A percentile compares a stretch with the other conserved stretches of the same genome.
Evolutionary conservation across 2,329 filamentous ascomycete genomes (phyloP).

Genomic region (Kalmusia sp.): DNA sequence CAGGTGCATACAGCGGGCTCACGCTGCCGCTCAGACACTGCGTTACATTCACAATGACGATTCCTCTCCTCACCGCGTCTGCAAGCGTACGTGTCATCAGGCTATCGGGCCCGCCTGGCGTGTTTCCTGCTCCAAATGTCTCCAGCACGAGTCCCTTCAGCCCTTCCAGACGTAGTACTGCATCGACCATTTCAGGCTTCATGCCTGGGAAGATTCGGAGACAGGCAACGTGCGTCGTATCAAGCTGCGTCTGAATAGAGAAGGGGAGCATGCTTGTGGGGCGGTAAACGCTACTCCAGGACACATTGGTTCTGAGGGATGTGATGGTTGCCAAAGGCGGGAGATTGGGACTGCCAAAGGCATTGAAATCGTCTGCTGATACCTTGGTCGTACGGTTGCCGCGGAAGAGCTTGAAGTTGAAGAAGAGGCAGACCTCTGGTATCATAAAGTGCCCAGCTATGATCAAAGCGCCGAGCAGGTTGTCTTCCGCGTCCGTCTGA

Average conservation of each 20-base stretch:
- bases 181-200: constrained; percentile 90
- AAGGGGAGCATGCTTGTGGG: constrained; percentile 79
- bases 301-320: constrained; percentile 79
- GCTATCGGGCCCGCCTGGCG: constrained; percentile 81
- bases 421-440: constrained; percentile 91
- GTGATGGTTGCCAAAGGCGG: constrained; percentile 82
- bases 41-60: constrained; percentile 89
- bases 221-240: constrained; percentile 89
- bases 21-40: constrained; percentile 71
- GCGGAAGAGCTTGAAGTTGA: constrained; percentile 88
- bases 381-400: constrained; percentile 90
- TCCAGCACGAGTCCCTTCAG: constrained; percentile 85
- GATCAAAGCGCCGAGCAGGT: constrained; percentile 85
- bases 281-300: constrained; percentile 78
- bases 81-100: constrained; percentile 79
- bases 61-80: constrained; percentile 77
- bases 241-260: constrained; percentile 74
- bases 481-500: constrained; percentile 90
- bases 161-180: constrained; percentile 77
- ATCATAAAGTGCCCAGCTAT: constrained; percentile 92
- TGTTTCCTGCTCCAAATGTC: constrained; percentile 92
- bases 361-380: constrained; percentile 83
- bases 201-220: constrained; percentile 92
- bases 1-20: constrained; percentile 51
- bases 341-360: constrained; percentile 88